A percentile compares a stretch with the other conserved stretches of the same genome.
These are phyloP conservation scores for Kurtzmaniella fragi DNA, from an alignment of 805 yeast genomes.

Conservation along the genomic window DNA sequence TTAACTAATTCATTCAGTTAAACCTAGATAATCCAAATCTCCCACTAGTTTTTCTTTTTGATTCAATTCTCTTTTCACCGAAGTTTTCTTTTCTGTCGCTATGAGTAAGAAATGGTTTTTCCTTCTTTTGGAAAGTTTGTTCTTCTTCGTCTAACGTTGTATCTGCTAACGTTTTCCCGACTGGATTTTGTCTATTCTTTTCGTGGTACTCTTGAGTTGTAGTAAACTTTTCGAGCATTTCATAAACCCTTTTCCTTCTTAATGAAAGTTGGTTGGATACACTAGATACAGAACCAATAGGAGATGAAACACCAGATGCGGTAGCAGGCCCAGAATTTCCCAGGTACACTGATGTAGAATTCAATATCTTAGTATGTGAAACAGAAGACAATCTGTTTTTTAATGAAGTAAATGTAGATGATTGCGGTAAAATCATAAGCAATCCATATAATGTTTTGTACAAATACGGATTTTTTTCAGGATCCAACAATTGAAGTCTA, in stretches of 20 bases:
- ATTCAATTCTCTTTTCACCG: neutral
- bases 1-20: too few relatives aligned
- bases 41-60: slow-evolving; percentile 3
- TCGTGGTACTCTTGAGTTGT: slow-evolving; percentile 32
- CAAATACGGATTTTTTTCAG: slow-evolving; percentile 72
- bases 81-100: slow-evolving; percentile 5
- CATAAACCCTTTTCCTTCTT: slow-evolving; percentile 33
- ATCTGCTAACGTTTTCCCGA: too few relatives aligned
- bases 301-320: slow-evolving; percentile 8
- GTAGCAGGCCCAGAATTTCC: slow-evolving; percentile 5
- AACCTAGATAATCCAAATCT: slow-evolving; percentile 4
- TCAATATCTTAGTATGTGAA: slow-evolving; percentile 29
- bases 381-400: slow-evolving; percentile 69
- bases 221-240: slow-evolving; percentile 36
- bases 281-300: slow-evolving; percentile 10
- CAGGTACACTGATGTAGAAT: neutral
- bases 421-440: slow-evolving; percentile 90
- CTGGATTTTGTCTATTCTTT: slow-evolving; percentile 1
- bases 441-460: slow-evolving; percentile 89
- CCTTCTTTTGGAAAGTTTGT: neutral
- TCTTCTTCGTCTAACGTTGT: too few relatives aligned
- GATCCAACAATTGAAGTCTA: slow-evolving; percentile 84
- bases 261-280: slow-evolving; percentile 27
- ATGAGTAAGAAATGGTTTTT: neutral
- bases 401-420: slow-evolving; percentile 79